Base-by-base conservation (phyloP, 768 basidiomycete genomes). In the Suillus americanus region DNA sequence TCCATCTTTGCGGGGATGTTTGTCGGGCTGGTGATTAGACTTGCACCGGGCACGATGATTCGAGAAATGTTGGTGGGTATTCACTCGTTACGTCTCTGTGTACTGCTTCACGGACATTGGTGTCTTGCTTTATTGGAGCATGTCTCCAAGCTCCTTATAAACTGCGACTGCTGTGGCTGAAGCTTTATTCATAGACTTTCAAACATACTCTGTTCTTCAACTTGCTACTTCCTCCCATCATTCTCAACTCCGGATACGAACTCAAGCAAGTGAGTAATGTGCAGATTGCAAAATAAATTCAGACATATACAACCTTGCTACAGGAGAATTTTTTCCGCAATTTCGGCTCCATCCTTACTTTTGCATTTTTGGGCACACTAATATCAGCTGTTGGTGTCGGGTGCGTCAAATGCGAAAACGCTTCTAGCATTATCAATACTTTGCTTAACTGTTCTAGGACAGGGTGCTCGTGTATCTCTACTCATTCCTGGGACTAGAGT, bases 291-390 rank as follows among this genome's bases (percentile, higher is more conserved):
- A n/a, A 23, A 9, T 51, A 23, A 1, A 13, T 9, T 56, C 23
- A 28, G 18, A 20, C 54, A 25, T 59, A 20, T 59, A 20, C 54
- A 12, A 23, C 64, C 33, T 45, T 54, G 53, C 37, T 61, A 9
- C 77, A 97, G 92, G 97, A 96, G 79, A 96, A 96, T 81, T 99
- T 99, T 79, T 99, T 99, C 76, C 88, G 95, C 43, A 98, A 98
- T 75, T 99, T 99, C 73, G 96, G 94, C 12, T 96, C 95, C 33
- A 99, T 99, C 68, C 82, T 97, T 51, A 91, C 86, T 0, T 96
- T 96, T 71, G 96, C 96, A 0, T 98, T 99, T 71, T 77, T 92
- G 12, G 97, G 97, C 20, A 99, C 97, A 0, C 96, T 97, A 72
- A 95, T 99, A 70, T 95, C 95, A 1, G 94, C 97, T 37, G 88